A percentile compares a stretch with the other conserved stretches of the same genome.
These are phyloP conservation scores for Huntiella bhutanensis DNA, from an alignment of 2,329 filamentous ascomycete genomes.

Conservation along the genomic window DNA sequence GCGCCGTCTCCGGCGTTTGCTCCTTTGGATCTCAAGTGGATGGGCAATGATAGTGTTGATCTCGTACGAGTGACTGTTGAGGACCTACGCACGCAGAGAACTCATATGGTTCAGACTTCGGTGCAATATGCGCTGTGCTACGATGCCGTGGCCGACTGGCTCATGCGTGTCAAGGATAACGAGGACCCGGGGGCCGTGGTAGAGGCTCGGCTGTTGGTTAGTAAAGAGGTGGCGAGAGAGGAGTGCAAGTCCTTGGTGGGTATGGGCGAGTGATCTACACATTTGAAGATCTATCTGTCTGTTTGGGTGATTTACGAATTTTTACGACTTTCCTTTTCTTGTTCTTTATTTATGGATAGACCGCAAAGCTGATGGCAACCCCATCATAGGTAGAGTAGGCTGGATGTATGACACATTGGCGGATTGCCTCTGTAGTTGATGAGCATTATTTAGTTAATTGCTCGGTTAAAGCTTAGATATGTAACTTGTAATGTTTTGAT, in stretches of 20 bases:
- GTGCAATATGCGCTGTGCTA: slow-evolving; percentile 93
- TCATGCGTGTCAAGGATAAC: slow-evolving; percentile 31
- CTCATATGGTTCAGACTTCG: slow-evolving; percentile 94
- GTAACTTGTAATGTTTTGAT: too few relatives aligned
- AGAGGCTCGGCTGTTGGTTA: slow-evolving; percentile 2
- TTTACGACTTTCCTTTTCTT: neutral
- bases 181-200: slow-evolving; percentile 1
- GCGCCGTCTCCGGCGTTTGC: slow-evolving; percentile 6
- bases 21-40: slow-evolving; percentile 38
- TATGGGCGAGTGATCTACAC: too few relatives aligned
- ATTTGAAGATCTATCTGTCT: neutral
- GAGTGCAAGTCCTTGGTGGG: too few relatives aligned
- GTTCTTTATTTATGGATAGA: neutral
- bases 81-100: slow-evolving; percentile 69
- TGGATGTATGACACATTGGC: slow-evolving; percentile 2
- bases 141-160: slow-evolving; percentile 83
- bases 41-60: slow-evolving; percentile 53
- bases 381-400: slow-evolving; percentile 3
- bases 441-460: too few relatives aligned
- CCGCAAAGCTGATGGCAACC: too few relatives aligned
- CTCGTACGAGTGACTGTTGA: slow-evolving; percentile 74
- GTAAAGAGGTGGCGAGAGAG: too few relatives aligned
- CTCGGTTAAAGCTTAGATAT: too few relatives aligned
- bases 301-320: neutral
- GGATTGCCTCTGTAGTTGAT: neutral